Evolutionary conservation across 148 eudicot genomes (phyloP).

Genomic region (Cornus controversa): DNA sequence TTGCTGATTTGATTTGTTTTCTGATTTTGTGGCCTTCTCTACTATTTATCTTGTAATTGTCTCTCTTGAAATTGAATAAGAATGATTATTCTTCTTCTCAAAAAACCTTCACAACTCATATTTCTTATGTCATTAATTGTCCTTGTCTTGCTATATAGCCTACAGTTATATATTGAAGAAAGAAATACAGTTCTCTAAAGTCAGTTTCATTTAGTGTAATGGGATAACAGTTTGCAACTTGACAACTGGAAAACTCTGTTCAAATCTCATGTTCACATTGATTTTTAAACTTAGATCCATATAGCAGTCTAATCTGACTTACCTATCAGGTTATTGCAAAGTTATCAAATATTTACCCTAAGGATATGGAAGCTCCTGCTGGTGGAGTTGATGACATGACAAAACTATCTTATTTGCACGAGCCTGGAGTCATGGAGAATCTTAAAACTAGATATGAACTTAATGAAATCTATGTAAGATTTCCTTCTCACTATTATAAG

Average conservation of each 20-base stretch:
- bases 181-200: background rate
- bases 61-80: no score
- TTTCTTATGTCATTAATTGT: no score
- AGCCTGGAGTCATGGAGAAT: conserved; percentile 93
- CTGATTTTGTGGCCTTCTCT: no score
- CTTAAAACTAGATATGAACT: conserved; percentile 88
- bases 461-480: conserved; percentile 90
- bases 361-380: conserved; percentile 95
- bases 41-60: no score
- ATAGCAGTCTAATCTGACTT: conserved; percentile 15
- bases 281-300: background rate
- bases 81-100: no score
- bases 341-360: conserved; percentile 73
- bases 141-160: no score
- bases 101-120: no score
- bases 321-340: conserved; percentile 65
- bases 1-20: no score
- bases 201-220: background rate
- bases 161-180: no score
- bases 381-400: conserved; percentile 99
- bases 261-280: background rate
- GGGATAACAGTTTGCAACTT: background rate
- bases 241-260: background rate
- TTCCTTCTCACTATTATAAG: background rate
- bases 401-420: conserved; percentile 90